These are phyloP conservation scores for Fistulifera solaris DNA, from an alignment of 108 stramenopile species.

Conservation along the genomic window DNA sequence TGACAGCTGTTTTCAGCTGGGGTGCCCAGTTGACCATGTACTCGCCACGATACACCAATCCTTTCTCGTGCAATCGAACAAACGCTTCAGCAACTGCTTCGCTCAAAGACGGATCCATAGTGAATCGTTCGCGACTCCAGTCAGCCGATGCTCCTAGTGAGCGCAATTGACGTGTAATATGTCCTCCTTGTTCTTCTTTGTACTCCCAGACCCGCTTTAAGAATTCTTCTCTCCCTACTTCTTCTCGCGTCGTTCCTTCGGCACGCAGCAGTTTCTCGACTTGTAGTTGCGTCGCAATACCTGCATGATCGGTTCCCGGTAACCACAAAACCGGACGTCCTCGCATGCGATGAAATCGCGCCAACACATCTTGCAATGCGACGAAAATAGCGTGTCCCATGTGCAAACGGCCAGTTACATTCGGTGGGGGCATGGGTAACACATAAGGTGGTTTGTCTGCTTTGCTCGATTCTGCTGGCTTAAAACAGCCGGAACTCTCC, in stretches of 20 bases:
- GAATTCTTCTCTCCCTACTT: conserved; percentile 89
- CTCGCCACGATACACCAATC: conserved; percentile 88
- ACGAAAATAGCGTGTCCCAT: conserved; percentile 99
- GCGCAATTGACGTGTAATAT: conserved; percentile 89
- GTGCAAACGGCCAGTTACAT: conserved; percentile 98
- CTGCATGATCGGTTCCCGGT: conserved; percentile 98
- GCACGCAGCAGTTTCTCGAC: conserved; percentile 82
- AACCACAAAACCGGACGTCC: conserved; percentile 94
- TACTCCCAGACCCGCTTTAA: conserved; percentile 82
- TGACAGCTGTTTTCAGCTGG: conserved; percentile 92
- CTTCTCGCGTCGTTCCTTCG: conserved; percentile 75
- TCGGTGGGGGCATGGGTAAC: conserved; percentile 96
- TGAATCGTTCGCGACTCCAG: conserved; percentile 97
- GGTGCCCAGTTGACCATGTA: conserved; percentile 99
- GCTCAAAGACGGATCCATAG: conserved; percentile 84
- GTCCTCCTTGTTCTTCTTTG: conserved; percentile 93
- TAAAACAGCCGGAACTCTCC: conserved; percentile 73
- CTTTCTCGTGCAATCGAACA: conserved; percentile 89
- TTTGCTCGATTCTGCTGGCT: conserved; percentile 24
- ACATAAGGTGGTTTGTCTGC: conserved; percentile 55
- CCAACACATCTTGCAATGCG: conserved; percentile 95
- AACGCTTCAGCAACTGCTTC: conserved; percentile 94
- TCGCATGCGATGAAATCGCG: conserved; percentile 95
- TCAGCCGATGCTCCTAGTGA: conserved; percentile 96
- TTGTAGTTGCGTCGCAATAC: conserved; percentile 97